phyloP scores from a whole-genome alignment of 2,329 filamentous ascomycete species.

The Paracoccidioides brasiliensis region DNA sequence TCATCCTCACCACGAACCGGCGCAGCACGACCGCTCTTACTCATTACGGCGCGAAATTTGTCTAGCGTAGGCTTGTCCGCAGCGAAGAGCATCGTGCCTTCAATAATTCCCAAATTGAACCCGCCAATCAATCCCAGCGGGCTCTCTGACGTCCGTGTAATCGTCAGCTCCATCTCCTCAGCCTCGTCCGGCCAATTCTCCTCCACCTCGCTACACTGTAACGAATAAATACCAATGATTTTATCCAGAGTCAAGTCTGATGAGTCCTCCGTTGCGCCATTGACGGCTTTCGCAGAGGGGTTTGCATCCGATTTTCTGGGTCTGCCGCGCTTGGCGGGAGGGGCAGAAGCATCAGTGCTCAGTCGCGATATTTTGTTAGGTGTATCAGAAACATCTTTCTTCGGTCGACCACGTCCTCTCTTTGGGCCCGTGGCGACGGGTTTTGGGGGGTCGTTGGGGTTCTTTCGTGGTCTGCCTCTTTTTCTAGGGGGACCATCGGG shows the following conservation, averaged over 20 bases:
- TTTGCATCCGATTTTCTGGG: conserved; percentile 5
- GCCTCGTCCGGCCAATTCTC: conserved; percentile 9
- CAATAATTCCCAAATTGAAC: conserved; percentile 11
- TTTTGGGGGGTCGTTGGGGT: not conserved
- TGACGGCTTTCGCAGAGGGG: not conserved
- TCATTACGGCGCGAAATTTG: conserved; percentile 3
- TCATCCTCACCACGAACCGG: not conserved
- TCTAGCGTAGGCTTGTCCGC: conserved; percentile 2
- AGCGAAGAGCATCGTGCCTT: conserved; percentile 12
- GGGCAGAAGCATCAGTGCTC: not conserved
- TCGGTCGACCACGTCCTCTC: not conserved
- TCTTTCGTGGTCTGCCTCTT: conserved; percentile 9
- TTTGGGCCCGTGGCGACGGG: not conserved
- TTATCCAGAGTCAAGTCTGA: conserved; percentile 2
- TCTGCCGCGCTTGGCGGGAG: conserved; percentile 4
- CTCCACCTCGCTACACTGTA: conserved; percentile 7
- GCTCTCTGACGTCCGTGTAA: conserved; percentile 4
- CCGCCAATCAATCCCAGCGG: conserved; percentile 7
- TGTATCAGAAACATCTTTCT: not conserved
- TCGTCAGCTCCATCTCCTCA: conserved; percentile 9
- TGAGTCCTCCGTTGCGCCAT: not conserved
- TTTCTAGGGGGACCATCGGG: conserved; percentile 8
- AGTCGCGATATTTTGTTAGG: conserved; percentile 1
- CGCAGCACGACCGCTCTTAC: not conserved
- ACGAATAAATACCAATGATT: conserved; percentile 9